A percentile compares a stretch with the other conserved stretches of the same genome.
phyloP scores from a whole-genome alignment of 106 monocot species.

The Acorus calamus region DNA sequence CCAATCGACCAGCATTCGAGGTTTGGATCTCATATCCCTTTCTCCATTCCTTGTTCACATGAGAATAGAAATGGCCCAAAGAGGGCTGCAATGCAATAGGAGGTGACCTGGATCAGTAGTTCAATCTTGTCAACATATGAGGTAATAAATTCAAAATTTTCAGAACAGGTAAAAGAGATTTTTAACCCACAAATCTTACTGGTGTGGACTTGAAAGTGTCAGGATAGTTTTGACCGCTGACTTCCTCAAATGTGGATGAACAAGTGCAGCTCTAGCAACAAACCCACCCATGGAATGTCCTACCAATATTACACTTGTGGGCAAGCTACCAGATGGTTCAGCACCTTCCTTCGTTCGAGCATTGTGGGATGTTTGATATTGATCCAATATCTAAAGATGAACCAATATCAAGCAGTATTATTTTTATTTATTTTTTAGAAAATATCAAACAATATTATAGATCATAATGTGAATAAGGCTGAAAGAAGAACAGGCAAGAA shows the following conservation, averaged over 20 bases:
- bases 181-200: slow-evolving; percentile 34
- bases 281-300: slow-evolving; percentile 99
- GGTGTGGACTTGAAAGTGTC: slow-evolving; percentile 93
- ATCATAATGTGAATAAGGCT: not conserved
- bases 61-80: slow-evolving; percentile 67
- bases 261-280: slow-evolving; percentile 84
- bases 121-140: slow-evolving; percentile 15
- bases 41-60: slow-evolving; percentile 80
- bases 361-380: slow-evolving; percentile 59
- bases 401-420: too few relatives aligned
- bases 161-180: not conserved
- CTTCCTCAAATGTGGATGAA: slow-evolving; percentile 69
- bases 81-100: slow-evolving; percentile 97
- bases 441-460: not conserved
- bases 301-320: slow-evolving; percentile 83
- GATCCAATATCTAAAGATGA: slow-evolving; percentile 70
- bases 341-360: slow-evolving; percentile 37
- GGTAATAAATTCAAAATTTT: slow-evolving; percentile 1
- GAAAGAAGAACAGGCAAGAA: too few relatives aligned
- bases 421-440: too few relatives aligned
- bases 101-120: slow-evolving; percentile 67
- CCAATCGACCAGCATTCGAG: slow-evolving; percentile 23
- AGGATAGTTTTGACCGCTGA: slow-evolving; percentile 73
- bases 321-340: slow-evolving; percentile 38
- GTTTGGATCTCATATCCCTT: slow-evolving; percentile 45